These are phyloP conservation scores for Chlamydomonas schloesseri DNA, from an alignment of 139 green algal genomes.

Conservation along the genomic window DNA sequence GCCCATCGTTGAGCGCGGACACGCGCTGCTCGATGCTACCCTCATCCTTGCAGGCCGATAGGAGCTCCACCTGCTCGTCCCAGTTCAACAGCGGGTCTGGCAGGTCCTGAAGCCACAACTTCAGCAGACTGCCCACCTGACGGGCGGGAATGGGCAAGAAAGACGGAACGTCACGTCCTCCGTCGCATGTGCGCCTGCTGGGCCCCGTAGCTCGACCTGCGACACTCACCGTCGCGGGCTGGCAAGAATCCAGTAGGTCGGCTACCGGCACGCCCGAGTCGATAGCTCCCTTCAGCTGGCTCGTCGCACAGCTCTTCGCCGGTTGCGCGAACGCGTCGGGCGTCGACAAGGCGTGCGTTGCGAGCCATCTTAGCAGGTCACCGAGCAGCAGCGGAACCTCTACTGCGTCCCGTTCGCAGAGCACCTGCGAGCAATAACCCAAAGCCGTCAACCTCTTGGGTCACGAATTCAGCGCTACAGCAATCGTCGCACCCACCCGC, in stretches of 20 bases:
- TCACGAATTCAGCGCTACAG: neutral
- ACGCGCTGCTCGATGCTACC: constrained; percentile 27
- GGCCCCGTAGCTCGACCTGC: neutral
- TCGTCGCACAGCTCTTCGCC: neutral
- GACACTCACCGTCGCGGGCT: neutral
- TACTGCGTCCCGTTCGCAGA: neutral
- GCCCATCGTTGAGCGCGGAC: neutral
- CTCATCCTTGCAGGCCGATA: constrained; percentile 40
- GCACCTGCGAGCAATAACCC: neutral
- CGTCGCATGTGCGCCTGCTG: neutral
- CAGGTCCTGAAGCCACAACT: constrained; percentile 33
- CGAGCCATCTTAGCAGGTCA: constrained; percentile 19
- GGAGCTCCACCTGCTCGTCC: constrained; percentile 34
- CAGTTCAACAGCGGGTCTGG: constrained; percentile 22
- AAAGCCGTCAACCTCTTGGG: neutral
- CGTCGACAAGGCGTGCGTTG: neutral
- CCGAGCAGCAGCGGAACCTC: constrained; percentile 21
- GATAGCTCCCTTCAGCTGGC: constrained; percentile 5
- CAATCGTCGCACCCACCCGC: neutral
- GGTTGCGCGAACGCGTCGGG: constrained; percentile 8
- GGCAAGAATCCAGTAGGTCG: neutral
- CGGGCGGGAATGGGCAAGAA: neutral
- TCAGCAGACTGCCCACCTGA: constrained; percentile 36
- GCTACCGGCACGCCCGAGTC: neutral
- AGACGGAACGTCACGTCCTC: no score